Evolutionary conservation across 192 early-diverging fungal genomes (phyloP), one percentile per base, ranked within the genome.

Genomic region (Backusella morwellensis): DNA sequence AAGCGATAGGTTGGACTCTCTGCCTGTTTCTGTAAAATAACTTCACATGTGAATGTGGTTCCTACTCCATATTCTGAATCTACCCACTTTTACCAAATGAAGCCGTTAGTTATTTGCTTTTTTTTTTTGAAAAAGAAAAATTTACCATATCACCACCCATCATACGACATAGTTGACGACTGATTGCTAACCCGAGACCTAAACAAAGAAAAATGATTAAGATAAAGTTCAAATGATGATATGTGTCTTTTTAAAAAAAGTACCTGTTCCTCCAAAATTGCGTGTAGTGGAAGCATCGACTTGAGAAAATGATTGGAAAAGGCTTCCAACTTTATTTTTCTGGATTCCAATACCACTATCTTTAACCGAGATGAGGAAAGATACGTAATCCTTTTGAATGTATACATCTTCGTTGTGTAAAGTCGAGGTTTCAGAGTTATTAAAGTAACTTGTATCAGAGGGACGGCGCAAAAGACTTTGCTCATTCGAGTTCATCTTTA

Each of bases 1-100:
- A 66, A 38, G 11, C 76, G 21, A 67, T 72, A 77, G 3, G 70
- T 77, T 23, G 68, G 68, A 66, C 44, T 72, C 5, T 59, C 44
- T 12, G 50, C 35, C n/a, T 71, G 52, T 19, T 56, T 70, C 15
- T 70, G 70, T 29, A 77, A 32, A n/a, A 42, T 41, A 32, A 77
- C 76, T 26, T 54, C 26, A 68, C 94, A 94, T 72, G 82, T 91
- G 86, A 96, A 96, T 66, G 88, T 87, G 1, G 93, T 93, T 41
- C 94, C 93, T 38, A 85, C 76, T 14, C 90, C 91, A 47, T 88
- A 87, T 42, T 87, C 86, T 72, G 89, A 90, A 34, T 80, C 71
- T 1, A 76, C 79, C 79, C 79, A 80, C 69, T 77, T 23, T 11
- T 9, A 23, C 6, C 8, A 23, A 54, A 12, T 26, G 1, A 59